Evolutionary conservation across 495 filamentous ascomycete species (phyloP).

Genomic region (Annulohypoxylon bovei): DNA sequence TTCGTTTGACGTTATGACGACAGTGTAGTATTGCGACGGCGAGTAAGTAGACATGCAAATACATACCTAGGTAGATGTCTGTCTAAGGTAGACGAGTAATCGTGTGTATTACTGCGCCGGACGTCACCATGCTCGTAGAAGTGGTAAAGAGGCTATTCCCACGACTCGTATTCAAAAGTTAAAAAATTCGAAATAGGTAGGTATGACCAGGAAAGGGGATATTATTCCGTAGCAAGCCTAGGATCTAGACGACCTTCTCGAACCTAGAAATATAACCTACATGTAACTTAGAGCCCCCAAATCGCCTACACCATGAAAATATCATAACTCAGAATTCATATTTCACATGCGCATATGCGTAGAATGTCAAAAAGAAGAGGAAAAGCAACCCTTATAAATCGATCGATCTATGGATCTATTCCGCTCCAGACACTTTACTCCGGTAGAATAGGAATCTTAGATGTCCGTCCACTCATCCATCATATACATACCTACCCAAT

Average conservation of each 20-base stretch:
- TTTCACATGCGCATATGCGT: neutral
- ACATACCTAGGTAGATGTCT: no score
- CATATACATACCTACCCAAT: neutral
- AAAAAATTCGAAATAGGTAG: neutral
- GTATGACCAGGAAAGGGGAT: neutral
- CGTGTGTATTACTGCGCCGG: no score
- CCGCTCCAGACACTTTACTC: neutral
- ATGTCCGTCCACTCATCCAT: neutral
- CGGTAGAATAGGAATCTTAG: conserved; percentile 16
- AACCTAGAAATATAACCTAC: no score
- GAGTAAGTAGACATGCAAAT: no score
- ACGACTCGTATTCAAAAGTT: neutral
- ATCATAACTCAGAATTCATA: neutral
- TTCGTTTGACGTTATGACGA: neutral
- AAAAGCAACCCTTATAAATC: conserved; percentile 1
- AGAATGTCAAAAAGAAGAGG: neutral
- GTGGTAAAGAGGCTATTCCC: neutral
- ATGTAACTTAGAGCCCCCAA: no score
- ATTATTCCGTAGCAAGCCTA: neutral
- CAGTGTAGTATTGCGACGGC: no score
- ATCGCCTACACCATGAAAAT: neutral
- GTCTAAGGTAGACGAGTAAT: no score
- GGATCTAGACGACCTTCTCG: neutral
- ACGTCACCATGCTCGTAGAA: no score
- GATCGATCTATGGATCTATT: conserved; percentile 13